Conservation (phyloP, 1,139 yeast genomes). For the Meyerozyma sp. region DNA sequence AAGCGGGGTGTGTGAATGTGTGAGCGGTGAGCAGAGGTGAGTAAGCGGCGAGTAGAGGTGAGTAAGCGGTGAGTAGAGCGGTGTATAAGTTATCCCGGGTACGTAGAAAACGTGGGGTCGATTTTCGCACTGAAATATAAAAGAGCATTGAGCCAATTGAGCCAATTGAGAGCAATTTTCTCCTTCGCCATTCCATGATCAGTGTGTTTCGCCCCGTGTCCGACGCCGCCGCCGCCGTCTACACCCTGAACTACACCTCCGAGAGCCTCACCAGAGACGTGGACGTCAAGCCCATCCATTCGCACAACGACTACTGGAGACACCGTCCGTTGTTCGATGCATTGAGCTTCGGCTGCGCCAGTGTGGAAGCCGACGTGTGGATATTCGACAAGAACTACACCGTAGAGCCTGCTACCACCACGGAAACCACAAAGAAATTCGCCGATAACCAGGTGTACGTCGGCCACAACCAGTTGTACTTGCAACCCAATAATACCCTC, state of each 20-base stretch:
- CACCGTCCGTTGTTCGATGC: conserved; percentile 58
- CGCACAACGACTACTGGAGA: conserved; percentile 79
- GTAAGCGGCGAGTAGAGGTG: too few relatives aligned
- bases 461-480: conserved; percentile 54
- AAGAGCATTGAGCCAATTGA: too few relatives aligned
- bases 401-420: conserved; percentile 12
- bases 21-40: too few relatives aligned
- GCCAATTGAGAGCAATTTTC: too few relatives aligned
- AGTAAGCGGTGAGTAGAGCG: too few relatives aligned
- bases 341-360: conserved; percentile 49
- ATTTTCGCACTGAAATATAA: too few relatives aligned
- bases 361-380: conserved; percentile 76
- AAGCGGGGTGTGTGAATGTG: too few relatives aligned
- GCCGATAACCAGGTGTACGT: conserved; percentile 46
- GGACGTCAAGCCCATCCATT: conserved; percentile 49
- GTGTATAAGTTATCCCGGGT: neutral
- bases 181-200: too few relatives aligned
- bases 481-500: conserved; percentile 42
- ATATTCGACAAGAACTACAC: conserved; percentile 26
- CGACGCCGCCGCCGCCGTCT: neutral
- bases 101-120: too few relatives aligned
- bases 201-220: neutral
- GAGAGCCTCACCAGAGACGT: conserved; percentile 47
- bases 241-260: conserved; percentile 11
- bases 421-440: conserved; percentile 20